Evolutionary conservation across 176 grass and related monocot species (phyloP).

Genomic region (Sorghum bicolor): DNA sequence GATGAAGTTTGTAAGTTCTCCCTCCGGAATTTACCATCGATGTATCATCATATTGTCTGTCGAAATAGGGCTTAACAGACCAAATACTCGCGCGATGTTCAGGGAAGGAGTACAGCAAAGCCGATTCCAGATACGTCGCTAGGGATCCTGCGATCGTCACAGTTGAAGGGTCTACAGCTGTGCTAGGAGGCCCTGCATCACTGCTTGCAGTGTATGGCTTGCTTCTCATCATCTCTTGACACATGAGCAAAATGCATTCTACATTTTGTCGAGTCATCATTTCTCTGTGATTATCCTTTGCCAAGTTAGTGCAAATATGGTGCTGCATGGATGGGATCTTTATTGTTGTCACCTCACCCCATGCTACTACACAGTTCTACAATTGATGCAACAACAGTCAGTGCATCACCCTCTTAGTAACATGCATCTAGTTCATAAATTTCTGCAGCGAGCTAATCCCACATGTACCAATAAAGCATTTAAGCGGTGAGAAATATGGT

Average conservation of each 20-base stretch:
- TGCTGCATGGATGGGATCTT: background rate
- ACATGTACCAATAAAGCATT: background rate
- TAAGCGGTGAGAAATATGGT: background rate
- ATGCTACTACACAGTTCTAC: background rate
- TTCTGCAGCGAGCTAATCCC: background rate
- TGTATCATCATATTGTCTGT: background rate
- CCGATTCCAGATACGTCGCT: conserved; percentile 74
- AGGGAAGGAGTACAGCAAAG: conserved; percentile 96
- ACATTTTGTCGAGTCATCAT: background rate
- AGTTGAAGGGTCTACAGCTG: conserved; percentile 71
- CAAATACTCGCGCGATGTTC: background rate
- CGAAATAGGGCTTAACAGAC: background rate
- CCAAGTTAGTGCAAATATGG: background rate
- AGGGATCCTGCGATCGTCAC: conserved; percentile 67
- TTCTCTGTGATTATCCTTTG: background rate
- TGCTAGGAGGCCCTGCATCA: conserved; percentile 68
- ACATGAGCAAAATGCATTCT: background rate
- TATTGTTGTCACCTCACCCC: background rate
- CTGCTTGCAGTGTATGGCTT: conserved; percentile 64
- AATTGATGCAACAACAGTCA: background rate
- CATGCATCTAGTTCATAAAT: background rate
- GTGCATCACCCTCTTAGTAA: background rate
- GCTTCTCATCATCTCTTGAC: background rate
- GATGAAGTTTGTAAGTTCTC: conserved; percentile 72
- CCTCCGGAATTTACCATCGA: background rate